Conservation (phyloP, 75 land plant genomes). For the Azolla pinnata region DNA sequence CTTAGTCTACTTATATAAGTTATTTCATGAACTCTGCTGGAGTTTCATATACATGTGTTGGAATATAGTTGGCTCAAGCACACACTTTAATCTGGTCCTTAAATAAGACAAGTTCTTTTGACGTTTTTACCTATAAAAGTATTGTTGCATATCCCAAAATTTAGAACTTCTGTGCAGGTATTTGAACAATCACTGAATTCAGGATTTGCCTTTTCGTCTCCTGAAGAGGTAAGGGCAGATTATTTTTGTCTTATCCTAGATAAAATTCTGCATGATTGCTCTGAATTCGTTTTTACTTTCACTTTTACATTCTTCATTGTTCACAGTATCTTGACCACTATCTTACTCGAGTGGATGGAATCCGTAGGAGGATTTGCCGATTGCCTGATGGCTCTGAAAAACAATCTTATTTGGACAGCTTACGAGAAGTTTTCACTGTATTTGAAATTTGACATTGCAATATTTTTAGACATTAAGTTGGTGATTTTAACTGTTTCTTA, state of each 20-base stretch:
- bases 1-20: too few species aligned
- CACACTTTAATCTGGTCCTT: too few species aligned
- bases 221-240: slow-evolving; percentile 45
- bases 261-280: neutral
- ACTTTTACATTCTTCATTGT: neutral
- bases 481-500: neutral
- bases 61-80: too few species aligned
- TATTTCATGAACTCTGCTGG: too few species aligned
- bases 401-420: slow-evolving; percentile 20
- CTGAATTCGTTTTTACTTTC: neutral
- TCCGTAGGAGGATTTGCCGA: slow-evolving; percentile 50
- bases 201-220: slow-evolving; percentile 65
- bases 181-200: slow-evolving; percentile 69
- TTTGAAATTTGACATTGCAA: slow-evolving; percentile 5
- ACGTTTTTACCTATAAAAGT: too few species aligned
- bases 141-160: slow-evolving; percentile 3
- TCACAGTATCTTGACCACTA: slow-evolving; percentile 77
- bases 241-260: neutral
- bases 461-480: neutral
- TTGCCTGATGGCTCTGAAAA: slow-evolving; percentile 11
- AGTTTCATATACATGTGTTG: too few species aligned
- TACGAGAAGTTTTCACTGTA: slow-evolving; percentile 73
- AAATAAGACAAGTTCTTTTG: too few species aligned
- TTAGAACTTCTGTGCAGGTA: slow-evolving; percentile 42
- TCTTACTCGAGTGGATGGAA: slow-evolving; percentile 74